phyloP scores from a whole-genome alignment of 805 yeast genomes.

The Saturnispora dispora region DNA sequence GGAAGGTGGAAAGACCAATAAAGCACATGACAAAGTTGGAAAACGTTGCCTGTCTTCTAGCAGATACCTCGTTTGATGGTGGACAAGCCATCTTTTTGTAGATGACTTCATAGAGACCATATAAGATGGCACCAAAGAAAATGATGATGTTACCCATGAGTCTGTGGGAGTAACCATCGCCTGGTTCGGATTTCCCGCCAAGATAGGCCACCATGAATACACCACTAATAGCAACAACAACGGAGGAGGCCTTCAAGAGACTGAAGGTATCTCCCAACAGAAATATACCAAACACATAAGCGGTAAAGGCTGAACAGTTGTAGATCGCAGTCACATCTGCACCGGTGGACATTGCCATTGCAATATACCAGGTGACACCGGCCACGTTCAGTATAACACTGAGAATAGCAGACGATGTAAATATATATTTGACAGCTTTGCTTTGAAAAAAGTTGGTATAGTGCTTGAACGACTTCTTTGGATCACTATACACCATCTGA shows the following conservation, averaged over 20 bases:
- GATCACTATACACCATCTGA: slow-evolving; percentile 23
- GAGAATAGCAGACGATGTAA: slow-evolving; percentile 34
- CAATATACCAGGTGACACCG: slow-evolving; percentile 78
- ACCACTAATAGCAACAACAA: slow-evolving; percentile 61
- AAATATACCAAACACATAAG: slow-evolving; percentile 75
- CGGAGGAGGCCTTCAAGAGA: slow-evolving; percentile 56
- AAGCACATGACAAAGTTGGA: slow-evolving; percentile 67
- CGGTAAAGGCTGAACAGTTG: slow-evolving; percentile 84
- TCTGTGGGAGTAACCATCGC: slow-evolving; percentile 43
- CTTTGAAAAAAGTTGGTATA: slow-evolving; percentile 31
- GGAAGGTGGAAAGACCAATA: slow-evolving; percentile 51
- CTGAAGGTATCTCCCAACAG: slow-evolving; percentile 58
- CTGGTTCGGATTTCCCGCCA: slow-evolving; percentile 25
- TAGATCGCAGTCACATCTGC: slow-evolving; percentile 85
- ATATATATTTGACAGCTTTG: slow-evolving; percentile 41
- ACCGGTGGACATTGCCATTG: slow-evolving; percentile 73
- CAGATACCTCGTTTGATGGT: slow-evolving; percentile 48
- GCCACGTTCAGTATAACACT: slow-evolving; percentile 60
- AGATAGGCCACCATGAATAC: slow-evolving; percentile 73
- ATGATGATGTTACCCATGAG: slow-evolving; percentile 64
- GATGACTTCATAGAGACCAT: slow-evolving; percentile 76
- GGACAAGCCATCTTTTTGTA: slow-evolving; percentile 73
- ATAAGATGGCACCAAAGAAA: slow-evolving; percentile 62
- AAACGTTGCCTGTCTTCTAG: slow-evolving; percentile 68
- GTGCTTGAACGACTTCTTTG: slow-evolving; percentile 20